phyloP scores from a whole-genome alignment of 1,284 basidiomycete genomes.

The Exobasidium rhododendri region DNA sequence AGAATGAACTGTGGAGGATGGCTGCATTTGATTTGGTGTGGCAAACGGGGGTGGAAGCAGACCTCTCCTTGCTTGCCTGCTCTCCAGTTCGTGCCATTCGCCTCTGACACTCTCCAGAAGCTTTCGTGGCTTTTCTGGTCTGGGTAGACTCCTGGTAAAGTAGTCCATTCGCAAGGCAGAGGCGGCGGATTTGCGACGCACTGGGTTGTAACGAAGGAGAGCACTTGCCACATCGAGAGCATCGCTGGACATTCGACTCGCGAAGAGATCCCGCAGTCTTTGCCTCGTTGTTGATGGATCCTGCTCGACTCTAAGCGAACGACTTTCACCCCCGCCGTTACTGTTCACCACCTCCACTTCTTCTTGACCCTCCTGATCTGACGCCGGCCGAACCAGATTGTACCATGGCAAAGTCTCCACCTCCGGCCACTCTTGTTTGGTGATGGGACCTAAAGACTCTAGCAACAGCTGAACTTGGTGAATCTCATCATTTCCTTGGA shows the following conservation, averaged over 20 bases:
- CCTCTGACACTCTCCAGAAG: conserved; percentile 66
- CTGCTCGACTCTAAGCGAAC: too few relatives aligned
- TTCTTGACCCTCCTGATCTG: too few relatives aligned
- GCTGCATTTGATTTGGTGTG: too few relatives aligned
- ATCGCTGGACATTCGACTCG: conserved; percentile 54
- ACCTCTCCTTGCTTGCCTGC: conserved; percentile 30
- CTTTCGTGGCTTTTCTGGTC: conserved; percentile 66
- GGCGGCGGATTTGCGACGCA: conserved; percentile 69
- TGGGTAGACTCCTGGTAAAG: conserved; percentile 75
- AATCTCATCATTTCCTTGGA: conserved; percentile 95
- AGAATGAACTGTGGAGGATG: too few relatives aligned
- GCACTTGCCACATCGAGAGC: conserved; percentile 79
- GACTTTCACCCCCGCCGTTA: neutral
- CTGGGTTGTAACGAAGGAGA: conserved; percentile 79
- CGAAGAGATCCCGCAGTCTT: neutral
- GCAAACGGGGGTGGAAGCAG: neutral
- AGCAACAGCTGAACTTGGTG: conserved; percentile 92
- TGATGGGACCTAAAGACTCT: conserved; percentile 75
- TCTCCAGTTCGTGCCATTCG: conserved; percentile 89
- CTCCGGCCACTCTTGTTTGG: conserved; percentile 75
- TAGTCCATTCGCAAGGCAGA: conserved; percentile 79
- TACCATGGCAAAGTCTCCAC: conserved; percentile 89
- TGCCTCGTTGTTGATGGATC: neutral
- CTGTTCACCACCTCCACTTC: neutral
- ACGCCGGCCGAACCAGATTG: conserved; percentile 86